These are phyloP conservation scores for Penicillium sp. DNA, from an alignment of 2,329 filamentous ascomycete genomes.

Conservation along the genomic window DNA sequence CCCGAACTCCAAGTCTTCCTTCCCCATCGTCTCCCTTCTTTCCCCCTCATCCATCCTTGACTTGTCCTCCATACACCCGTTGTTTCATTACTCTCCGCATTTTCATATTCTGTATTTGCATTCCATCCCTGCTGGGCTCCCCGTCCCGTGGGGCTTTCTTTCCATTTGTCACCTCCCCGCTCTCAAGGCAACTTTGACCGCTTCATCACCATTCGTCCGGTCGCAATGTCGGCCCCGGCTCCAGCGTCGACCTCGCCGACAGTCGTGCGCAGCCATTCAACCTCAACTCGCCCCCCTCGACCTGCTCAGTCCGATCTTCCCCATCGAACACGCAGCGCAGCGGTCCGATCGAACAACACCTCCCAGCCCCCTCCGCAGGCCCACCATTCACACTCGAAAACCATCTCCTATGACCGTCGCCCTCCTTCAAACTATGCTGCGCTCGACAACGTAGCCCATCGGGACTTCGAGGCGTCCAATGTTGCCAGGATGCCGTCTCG, in stretches of 20 bases:
- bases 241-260: slow-evolving; percentile 42
- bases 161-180: slow-evolving; percentile 11
- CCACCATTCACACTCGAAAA: slow-evolving; percentile 35
- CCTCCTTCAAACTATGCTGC: slow-evolving; percentile 45
- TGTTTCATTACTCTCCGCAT: slow-evolving; percentile 1
- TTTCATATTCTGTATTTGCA: slow-evolving; percentile 7
- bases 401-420: slow-evolving; percentile 43
- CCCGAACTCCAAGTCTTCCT: not conserved
- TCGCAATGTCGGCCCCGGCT: slow-evolving; percentile 45
- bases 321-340: slow-evolving; percentile 45
- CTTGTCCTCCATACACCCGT: not conserved
- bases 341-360: slow-evolving; percentile 38
- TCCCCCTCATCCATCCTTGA: not conserved
- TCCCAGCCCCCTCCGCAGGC: slow-evolving; percentile 32
- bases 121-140: not conserved
- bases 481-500: slow-evolving; percentile 53
- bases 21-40: not conserved
- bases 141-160: slow-evolving; percentile 6
- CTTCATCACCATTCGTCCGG: slow-evolving; percentile 6
- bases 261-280: slow-evolving; percentile 49
- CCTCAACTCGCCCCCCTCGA: slow-evolving; percentile 43
- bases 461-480: slow-evolving; percentile 70
- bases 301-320: slow-evolving; percentile 41
- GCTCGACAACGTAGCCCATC: slow-evolving; percentile 53
- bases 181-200: slow-evolving; percentile 9